Percentiles rank a stretch among this genome's conserved stretches.
Conservation (phyloP, 495 filamentous ascomycete species). For the Aspergillus conjunctus region DNA sequence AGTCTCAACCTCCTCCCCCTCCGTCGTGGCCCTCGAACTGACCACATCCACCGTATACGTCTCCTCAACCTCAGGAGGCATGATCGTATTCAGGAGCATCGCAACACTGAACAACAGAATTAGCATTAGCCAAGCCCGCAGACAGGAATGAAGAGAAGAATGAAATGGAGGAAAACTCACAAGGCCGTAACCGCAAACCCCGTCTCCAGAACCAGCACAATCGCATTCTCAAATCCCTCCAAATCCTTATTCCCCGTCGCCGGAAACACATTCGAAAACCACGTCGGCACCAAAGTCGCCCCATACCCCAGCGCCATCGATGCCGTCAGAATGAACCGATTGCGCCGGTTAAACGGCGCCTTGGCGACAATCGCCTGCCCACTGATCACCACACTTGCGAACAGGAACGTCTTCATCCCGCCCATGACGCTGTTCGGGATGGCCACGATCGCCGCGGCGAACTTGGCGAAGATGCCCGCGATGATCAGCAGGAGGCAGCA, state of each 20-base stretch:
- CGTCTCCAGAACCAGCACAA: slow-evolving; percentile 80
- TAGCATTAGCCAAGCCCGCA: neutral
- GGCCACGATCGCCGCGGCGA: slow-evolving; percentile 79
- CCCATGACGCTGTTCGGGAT: slow-evolving; percentile 82
- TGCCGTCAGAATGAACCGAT: slow-evolving; percentile 84
- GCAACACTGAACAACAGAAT: slow-evolving; percentile 10
- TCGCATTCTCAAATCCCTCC: slow-evolving; percentile 80
- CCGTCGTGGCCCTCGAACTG: neutral
- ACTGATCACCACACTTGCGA: slow-evolving; percentile 78
- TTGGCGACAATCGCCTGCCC: slow-evolving; percentile 82
- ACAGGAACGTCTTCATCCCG: slow-evolving; percentile 93
- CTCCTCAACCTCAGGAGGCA: slow-evolving; percentile 19
- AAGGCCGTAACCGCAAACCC: slow-evolving; percentile 66
- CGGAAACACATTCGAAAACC: slow-evolving; percentile 73
- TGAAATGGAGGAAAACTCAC: slow-evolving; percentile 2
- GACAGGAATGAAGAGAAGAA: neutral
- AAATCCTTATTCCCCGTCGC: slow-evolving; percentile 67
- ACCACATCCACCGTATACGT: neutral
- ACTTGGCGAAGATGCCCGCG: slow-evolving; percentile 90
- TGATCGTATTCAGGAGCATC: slow-evolving; percentile 18
- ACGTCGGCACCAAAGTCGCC: slow-evolving; percentile 78
- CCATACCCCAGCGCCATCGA: slow-evolving; percentile 75
- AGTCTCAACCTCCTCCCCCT: neutral
- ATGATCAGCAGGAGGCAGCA: slow-evolving; percentile 78
- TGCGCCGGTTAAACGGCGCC: slow-evolving; percentile 78